A percentile compares a stretch with the other conserved stretches of the same genome.
These are phyloP conservation scores for Monosporascus sp. DNA, from an alignment of 2,329 filamentous ascomycete genomes.

Conservation along the genomic window DNA sequence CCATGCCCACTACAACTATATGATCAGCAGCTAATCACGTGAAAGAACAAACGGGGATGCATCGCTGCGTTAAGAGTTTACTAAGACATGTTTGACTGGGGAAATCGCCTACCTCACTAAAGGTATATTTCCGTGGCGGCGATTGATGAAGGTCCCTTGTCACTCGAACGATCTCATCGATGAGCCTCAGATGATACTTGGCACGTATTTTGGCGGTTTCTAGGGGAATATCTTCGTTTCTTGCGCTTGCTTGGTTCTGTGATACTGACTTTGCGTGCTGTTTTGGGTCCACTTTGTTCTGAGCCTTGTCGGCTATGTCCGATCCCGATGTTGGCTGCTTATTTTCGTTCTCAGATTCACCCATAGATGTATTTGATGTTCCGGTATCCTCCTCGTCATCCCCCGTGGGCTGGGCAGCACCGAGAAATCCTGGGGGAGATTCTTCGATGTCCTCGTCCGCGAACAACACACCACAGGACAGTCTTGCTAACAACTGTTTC, in stretches of 20 bases:
- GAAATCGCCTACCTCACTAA: constrained; percentile 29
- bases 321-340: not conserved
- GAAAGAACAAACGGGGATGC: not conserved
- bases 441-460: constrained; percentile 31
- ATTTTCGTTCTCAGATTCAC: too few relatives aligned
- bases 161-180: constrained; percentile 64
- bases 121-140: constrained; percentile 63
- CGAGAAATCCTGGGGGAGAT: constrained; percentile 36
- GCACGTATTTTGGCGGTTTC: constrained; percentile 36
- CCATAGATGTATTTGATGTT: not conserved
- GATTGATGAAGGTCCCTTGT: constrained; percentile 56
- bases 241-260: constrained; percentile 26
- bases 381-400: constrained; percentile 26
- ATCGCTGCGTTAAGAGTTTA: not conserved
- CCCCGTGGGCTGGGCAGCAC: constrained; percentile 23
- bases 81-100: not conserved
- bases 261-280: constrained; percentile 29
- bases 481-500: constrained; percentile 35
- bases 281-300: not conserved
- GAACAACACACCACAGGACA: constrained; percentile 41
- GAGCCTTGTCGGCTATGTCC: not conserved
- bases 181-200: constrained; percentile 60
- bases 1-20: constrained; percentile 71
- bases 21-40: constrained; percentile 1
- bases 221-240: constrained; percentile 29